Evolutionary conservation across 2,329 filamentous ascomycete species (phyloP).

Genomic region (Fusarium longipes): DNA sequence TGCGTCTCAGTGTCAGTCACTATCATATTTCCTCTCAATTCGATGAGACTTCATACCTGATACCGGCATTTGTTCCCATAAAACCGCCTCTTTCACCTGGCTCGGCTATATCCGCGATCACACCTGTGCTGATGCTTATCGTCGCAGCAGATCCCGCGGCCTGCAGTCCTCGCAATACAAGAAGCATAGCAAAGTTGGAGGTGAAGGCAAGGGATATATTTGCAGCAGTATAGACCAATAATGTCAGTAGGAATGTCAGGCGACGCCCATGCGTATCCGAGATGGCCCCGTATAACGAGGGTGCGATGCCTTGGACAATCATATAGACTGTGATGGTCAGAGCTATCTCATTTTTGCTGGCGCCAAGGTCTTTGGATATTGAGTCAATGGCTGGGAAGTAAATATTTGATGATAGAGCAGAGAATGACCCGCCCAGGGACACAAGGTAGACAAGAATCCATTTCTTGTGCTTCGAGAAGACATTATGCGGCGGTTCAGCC

Average conservation of each 20-base stretch:
- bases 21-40: background rate
- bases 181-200: background rate
- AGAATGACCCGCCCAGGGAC: background rate
- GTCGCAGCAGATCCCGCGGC: slow-evolving; percentile 39
- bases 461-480: background rate
- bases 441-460: background rate
- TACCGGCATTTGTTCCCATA: slow-evolving; percentile 33
- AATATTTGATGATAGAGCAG: slow-evolving; percentile 3
- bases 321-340: background rate
- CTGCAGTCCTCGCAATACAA: slow-evolving; percentile 30
- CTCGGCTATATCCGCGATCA: slow-evolving; percentile 39
- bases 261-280: background rate
- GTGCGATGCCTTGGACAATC: background rate
- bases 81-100: slow-evolving; percentile 37
- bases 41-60: background rate
- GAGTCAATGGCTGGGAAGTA: background rate
- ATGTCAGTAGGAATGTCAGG: background rate
- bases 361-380: background rate
- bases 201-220: background rate
- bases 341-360: background rate
- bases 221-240: background rate
- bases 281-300: background rate
- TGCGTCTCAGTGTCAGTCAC: background rate
- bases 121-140: slow-evolving; percentile 41
- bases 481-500: background rate